Base-by-base conservation (phyloP, 768 basidiomycete species). In the Podaxis sp. region DNA sequence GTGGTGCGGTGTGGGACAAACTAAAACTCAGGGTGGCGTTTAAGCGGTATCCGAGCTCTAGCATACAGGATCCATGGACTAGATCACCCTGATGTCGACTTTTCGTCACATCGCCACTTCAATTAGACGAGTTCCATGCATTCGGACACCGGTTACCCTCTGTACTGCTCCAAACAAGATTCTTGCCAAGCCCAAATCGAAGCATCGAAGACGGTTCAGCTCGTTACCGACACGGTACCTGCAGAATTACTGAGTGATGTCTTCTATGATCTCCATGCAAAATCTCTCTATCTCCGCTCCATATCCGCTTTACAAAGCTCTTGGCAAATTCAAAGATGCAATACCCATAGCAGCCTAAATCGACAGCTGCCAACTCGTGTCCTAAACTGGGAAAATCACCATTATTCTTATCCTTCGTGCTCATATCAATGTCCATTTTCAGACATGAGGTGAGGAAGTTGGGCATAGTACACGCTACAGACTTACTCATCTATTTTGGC, bases 231-330 rank as follows among this genome's bases (percentile, higher is more conserved):
- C 41, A 51, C 22, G 38, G 46, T 27, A 50, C 49, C 40, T 47
- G 19, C 43, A 49, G 9, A 58, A 27, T n/a, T 27, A 46, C 53
- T 25, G 41, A 61, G 46, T 25, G 54, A 36, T 27, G 25, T 36
- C 29, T 47, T 61, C 37, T 40, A 47, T 29, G 38, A 61, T 61
- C 51, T 55, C 63, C 57, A 47, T 53, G 54, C 54, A n/a, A 33
- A 47, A 50, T 25, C 46, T 63, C 66, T 69, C 68, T 72, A 73
- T 67, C 59, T 66, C 72, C 72, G 71, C 71, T 63, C 58, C 72
- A 71, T 64, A 51, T 65, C 71, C 72, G 69, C 67, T 53, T 24
- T 64, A 64, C 55, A 57, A 54, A 59, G 53, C 56, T 49, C 41
- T 58, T 50, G 58, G 60, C 53, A 22, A 15, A 13, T 61, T 37